Conservation (phyloP, 1,284 basidiomycete genomes). For the Ceratobasidium sp. region DNA sequence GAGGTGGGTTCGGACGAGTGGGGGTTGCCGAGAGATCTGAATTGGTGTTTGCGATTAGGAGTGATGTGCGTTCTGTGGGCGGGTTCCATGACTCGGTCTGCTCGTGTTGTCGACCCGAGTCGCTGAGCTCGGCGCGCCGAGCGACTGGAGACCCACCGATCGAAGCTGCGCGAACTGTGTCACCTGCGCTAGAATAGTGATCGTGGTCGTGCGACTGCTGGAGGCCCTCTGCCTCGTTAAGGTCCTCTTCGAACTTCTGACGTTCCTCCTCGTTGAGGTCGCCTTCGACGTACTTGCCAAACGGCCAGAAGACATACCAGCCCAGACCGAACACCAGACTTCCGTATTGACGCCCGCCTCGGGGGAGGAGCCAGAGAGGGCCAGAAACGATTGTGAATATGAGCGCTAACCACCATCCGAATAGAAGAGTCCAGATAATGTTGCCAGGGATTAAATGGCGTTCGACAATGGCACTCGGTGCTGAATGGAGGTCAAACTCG, state of each 20-base stretch:
- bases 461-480: constrained; percentile 92
- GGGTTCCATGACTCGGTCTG: constrained; percentile 55
- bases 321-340: constrained; percentile 91
- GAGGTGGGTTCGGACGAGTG: constrained; percentile 41
- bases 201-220: constrained; percentile 53
- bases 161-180: constrained; percentile 39
- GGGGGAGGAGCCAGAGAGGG: constrained; percentile 79
- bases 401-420: constrained; percentile 92
- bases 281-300: constrained; percentile 98
- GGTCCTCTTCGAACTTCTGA: constrained; percentile 59
- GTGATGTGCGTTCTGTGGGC: constrained; percentile 52
- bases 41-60: constrained; percentile 52
- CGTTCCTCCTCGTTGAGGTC: constrained; percentile 61
- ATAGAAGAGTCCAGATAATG: constrained; percentile 87
- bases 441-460: constrained; percentile 93
- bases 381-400: constrained; percentile 77
- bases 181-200: constrained; percentile 22
- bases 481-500: constrained; percentile 91
- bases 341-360: constrained; percentile 87
- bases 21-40: constrained; percentile 47
- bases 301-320: constrained; percentile 97
- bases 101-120: constrained; percentile 50
- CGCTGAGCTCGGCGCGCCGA: constrained; percentile 4
- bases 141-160: constrained; percentile 41
- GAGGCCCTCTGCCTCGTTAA: constrained; percentile 61